Evolutionary conservation across 345 rosid genomes (phyloP).

Genomic region (Sisymbrium irio): DNA sequence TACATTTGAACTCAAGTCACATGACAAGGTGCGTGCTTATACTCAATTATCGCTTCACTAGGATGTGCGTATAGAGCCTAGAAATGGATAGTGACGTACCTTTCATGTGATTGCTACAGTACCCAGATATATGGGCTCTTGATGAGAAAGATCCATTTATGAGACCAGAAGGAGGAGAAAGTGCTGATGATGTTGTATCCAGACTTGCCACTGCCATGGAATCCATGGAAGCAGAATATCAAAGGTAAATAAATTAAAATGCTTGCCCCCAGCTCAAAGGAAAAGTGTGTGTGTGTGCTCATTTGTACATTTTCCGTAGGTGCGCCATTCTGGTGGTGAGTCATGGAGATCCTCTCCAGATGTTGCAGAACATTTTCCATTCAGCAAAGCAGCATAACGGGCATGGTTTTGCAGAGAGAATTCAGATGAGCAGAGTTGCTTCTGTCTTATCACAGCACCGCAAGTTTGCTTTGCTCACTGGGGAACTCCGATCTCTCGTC

Average conservation of each 20-base stretch:
- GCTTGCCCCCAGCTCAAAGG: not conserved
- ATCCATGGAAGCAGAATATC: conserved; percentile 61
- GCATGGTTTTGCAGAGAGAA: conserved; percentile 37
- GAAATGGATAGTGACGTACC: not conserved
- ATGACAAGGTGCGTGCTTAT: conserved; percentile 60
- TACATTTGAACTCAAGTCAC: conserved; percentile 69
- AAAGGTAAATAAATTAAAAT: conserved; percentile 45
- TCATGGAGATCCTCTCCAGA: conserved; percentile 96
- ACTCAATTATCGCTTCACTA: not conserved
- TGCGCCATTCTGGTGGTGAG: conserved; percentile 69
- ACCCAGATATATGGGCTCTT: conserved; percentile 76
- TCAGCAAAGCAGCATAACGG: conserved; percentile 45
- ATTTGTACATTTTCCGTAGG: conserved; percentile 31
- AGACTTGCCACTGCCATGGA: conserved; percentile 62
- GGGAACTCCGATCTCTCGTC: conserved; percentile 61
- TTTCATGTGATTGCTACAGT: conserved; percentile 38
- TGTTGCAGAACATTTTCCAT: conserved; percentile 64
- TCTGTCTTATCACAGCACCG: conserved; percentile 77
- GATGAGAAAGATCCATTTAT: conserved; percentile 80
- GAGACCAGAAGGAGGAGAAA: conserved; percentile 80
- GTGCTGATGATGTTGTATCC: conserved; percentile 74
- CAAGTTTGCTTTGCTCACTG: conserved; percentile 66
- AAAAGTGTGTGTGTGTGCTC: not conserved
- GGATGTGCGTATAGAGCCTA: not conserved
- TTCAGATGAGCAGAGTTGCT: conserved; percentile 47